Evolutionary conservation across 2,329 filamentous ascomycete species (phyloP).

Genomic region (Hymenoscyphus repandus): DNA sequence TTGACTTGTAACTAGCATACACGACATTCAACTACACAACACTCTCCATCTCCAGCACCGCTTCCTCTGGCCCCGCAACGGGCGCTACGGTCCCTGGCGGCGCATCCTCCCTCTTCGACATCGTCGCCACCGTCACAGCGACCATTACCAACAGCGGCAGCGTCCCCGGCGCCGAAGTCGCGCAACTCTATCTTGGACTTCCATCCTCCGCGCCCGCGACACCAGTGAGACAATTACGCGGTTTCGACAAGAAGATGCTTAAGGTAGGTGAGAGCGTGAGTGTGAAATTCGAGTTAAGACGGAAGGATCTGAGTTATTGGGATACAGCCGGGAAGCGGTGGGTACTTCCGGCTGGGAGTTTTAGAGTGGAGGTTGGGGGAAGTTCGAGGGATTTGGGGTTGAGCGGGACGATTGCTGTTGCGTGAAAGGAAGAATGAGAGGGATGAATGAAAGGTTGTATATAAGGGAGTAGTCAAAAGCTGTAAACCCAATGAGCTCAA

Average conservation of each 20-base stretch:
- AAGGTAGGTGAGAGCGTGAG: constrained; percentile 58
- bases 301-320: constrained; percentile 84
- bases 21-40: constrained; percentile 5
- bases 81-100: constrained; percentile 35
- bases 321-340: constrained; percentile 39
- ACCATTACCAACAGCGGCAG: constrained; percentile 48
- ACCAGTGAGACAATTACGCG: constrained; percentile 56
- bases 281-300: constrained; percentile 64
- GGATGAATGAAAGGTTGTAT: too few species aligned
- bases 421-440: neutral
- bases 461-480: too few species aligned
- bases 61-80: neutral
- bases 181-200: constrained; percentile 28
- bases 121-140: constrained; percentile 43
- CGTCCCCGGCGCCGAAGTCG: constrained; percentile 27
- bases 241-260: constrained; percentile 66
- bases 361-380: neutral
- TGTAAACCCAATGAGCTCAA: too few species aligned
- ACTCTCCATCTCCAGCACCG: constrained; percentile 7
- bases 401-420: neutral
- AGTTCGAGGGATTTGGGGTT: neutral
- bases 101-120: constrained; percentile 49
- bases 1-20: neutral
- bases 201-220: constrained; percentile 40
- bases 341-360: neutral